Evolutionary conservation across 352 stramenopile species (phyloP), one percentile per base, ranked within the genome.

Genomic region (Thalassiosira mediterranea): DNA sequence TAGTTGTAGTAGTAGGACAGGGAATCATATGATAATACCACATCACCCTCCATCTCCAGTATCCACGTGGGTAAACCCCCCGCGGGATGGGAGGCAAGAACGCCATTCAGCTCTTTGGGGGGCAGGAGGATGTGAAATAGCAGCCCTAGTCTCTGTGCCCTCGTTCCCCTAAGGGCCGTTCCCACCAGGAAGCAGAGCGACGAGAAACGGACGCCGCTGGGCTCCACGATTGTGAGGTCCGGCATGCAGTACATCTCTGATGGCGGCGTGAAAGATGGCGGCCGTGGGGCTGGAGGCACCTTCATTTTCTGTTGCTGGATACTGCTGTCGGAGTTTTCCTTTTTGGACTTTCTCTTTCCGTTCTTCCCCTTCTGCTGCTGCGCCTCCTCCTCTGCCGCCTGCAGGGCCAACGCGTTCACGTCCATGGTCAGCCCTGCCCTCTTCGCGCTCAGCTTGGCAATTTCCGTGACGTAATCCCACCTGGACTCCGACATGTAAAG

Each of bases 41-140:
- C 70, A 21, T 82, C 70, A 26, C 76, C 64, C 34, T 81, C 87
- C 17, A 86, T 63, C 68, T 93, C 87, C n/a, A 91, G 66, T 15
- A 93, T 69, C 79, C 79, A 93, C 13, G 72, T 81, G 0, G 87
- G 87, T 19, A 90, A 37, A 32, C 87, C 84, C 26, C 87, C 87
- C 10, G 76, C 82, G 21, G 84, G 79, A 89, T 91, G 81, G 13
- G 63, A 52, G n/a, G 69, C 56, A n/a, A 93, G 65, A 42, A 91
- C 68, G 0, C 19, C 44, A 56, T 68, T 26, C 28, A 93, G 72
- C 17, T 75, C 31, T 32, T 76, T 76, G 5, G 80, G 64, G 15
- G 79, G 74, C 15, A 93, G 54, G 1, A 89, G 60, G 1, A 93
- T 47, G 59, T 88, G 84, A 68, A 91, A 93, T 29, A 93, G 65